phyloP scores from a whole-genome alignment of 2,329 filamentous ascomycete species.

The Xenoacremonium recifei region DNA sequence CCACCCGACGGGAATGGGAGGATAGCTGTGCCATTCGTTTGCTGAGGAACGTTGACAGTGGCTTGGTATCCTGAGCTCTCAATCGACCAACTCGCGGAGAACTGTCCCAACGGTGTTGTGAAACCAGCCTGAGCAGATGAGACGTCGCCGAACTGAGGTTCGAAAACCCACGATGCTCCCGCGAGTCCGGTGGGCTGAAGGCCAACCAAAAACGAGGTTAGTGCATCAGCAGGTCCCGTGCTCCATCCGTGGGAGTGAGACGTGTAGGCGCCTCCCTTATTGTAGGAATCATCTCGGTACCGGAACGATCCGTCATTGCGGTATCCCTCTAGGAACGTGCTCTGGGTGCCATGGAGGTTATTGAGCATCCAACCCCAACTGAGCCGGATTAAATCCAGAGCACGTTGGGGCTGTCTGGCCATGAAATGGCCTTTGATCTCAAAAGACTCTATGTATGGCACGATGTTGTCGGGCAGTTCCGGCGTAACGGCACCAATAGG shows the following conservation, averaged over 20 bases:
- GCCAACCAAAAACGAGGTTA: conserved; percentile 44
- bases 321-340: conserved; percentile 60
- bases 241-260: conserved; percentile 52
- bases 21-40: neutral
- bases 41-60: neutral
- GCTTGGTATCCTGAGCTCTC: neutral
- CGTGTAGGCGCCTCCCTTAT: conserved; percentile 43
- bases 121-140: neutral
- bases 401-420: conserved; percentile 45
- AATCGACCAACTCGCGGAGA: neutral
- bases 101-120: neutral
- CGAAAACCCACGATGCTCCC: neutral
- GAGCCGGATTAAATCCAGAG: conserved; percentile 53
- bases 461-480: conserved; percentile 57
- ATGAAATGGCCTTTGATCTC: conserved; percentile 58
- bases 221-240: conserved; percentile 44
- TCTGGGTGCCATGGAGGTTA: conserved; percentile 55
- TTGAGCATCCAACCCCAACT: conserved; percentile 62
- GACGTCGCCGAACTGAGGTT: neutral
- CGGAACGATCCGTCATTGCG: conserved; percentile 54
- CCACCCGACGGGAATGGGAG: neutral
- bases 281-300: conserved; percentile 54
- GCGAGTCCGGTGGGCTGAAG: conserved; percentile 20
- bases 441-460: conserved; percentile 57
- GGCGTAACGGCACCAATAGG: conserved; percentile 54